These are phyloP conservation scores for Fusarium caatingaense DNA, from an alignment of 2,329 filamentous ascomycete genomes.

Conservation along the genomic window DNA sequence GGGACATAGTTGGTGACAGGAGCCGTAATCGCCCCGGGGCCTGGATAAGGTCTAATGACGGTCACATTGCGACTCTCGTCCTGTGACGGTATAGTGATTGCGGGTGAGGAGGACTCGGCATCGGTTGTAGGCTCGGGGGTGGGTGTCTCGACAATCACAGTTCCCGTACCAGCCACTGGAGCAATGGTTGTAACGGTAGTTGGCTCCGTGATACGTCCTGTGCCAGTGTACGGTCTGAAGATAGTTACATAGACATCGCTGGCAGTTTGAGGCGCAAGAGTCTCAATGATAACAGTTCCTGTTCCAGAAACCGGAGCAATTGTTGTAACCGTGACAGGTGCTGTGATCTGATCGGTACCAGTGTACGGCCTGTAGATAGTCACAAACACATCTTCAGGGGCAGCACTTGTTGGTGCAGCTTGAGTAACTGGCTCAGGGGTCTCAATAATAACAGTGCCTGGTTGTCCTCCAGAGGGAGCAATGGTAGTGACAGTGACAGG, in stretches of 20 bases:
- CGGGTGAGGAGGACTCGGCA: background rate
- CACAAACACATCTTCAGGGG: constrained; percentile 11
- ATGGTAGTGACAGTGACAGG: constrained; percentile 29
- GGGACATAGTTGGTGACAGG: constrained; percentile 11
- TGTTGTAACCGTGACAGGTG: constrained; percentile 18
- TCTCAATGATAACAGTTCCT: constrained; percentile 33
- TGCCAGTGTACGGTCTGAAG: constrained; percentile 14
- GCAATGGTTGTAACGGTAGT: constrained; percentile 17
- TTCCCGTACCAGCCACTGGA: constrained; percentile 18
- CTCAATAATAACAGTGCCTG: constrained; percentile 33
- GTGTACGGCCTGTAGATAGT: constrained; percentile 27
- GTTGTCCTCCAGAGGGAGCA: constrained; percentile 8
- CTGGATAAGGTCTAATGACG: constrained; percentile 13
- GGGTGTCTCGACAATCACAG: constrained; percentile 27
- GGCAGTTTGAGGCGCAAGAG: constrained; percentile 4
- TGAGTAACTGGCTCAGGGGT: constrained; percentile 7
- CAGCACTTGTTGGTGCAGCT: background rate
- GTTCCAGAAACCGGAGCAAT: constrained; percentile 28
- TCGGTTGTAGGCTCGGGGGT: constrained; percentile 6
- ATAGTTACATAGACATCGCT: constrained; percentile 10
- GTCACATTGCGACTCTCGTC: constrained; percentile 16
- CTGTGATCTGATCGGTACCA: constrained; percentile 17
- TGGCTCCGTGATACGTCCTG: constrained; percentile 6
- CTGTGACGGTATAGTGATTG: constrained; percentile 17
- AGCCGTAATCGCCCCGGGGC: constrained; percentile 6